Conservation (phyloP, 257 asterid genomes). For the Knoxia roxburghii region DNA sequence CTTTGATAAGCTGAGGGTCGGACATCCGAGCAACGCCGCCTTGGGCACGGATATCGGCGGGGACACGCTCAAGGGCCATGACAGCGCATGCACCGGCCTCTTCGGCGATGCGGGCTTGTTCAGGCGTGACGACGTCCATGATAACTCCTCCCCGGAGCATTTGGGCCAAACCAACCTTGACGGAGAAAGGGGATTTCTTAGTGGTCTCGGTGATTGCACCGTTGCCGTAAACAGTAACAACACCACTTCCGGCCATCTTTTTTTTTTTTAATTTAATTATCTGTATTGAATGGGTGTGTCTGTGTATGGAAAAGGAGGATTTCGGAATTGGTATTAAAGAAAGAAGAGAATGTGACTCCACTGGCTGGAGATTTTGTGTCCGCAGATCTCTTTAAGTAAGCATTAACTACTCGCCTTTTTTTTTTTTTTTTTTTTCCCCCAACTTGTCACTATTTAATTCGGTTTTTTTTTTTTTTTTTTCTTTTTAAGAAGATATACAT, state of each 20-base stretch:
- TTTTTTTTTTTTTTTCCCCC: background rate
- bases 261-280: background rate
- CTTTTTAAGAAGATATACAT: too few relatives aligned
- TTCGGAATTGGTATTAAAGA: background rate
- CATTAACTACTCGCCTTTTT: background rate
- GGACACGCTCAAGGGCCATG: conserved; percentile 93
- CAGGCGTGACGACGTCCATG: conserved; percentile 90
- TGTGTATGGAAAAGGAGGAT: background rate
- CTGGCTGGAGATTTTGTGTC: conserved; percentile 23
- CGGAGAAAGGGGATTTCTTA: conserved; percentile 82
- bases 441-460: too few relatives aligned
- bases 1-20: conserved; percentile 80
- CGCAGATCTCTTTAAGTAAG: conserved; percentile 14
- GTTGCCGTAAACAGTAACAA: conserved; percentile 80
- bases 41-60: conserved; percentile 85
- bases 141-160: conserved; percentile 96
- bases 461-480: background rate
- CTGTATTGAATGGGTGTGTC: background rate
- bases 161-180: conserved; percentile 89
- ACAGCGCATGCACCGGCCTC: conserved; percentile 97
- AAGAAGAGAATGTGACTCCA: background rate
- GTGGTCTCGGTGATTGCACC: conserved; percentile 81
- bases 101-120: conserved; percentile 93
- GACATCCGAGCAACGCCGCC: conserved; percentile 97
- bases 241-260: conserved; percentile 81